These are phyloP conservation scores for Cladochytrium tenue DNA, from an alignment of 371 early-diverging fungal genomes.

Conservation along the genomic window DNA sequence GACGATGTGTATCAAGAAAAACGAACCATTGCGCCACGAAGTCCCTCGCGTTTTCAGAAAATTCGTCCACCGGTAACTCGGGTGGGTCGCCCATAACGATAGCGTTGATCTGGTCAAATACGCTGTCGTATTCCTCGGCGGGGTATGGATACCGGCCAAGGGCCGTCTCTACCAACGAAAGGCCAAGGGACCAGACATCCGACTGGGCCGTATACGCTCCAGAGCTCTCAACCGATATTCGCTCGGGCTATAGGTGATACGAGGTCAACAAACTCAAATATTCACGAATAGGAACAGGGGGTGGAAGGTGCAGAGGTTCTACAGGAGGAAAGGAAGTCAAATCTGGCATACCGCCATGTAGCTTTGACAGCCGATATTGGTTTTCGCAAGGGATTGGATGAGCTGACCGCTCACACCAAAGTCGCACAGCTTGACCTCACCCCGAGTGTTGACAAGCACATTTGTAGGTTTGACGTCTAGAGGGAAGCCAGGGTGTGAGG, in stretches of 20 bases:
- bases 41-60: constrained; percentile 71
- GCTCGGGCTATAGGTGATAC: constrained; percentile 91
- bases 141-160: constrained; percentile 82
- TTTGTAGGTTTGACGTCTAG: constrained; percentile 94
- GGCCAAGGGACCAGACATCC: constrained; percentile 91
- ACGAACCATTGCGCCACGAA: constrained; percentile 75
- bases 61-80: constrained; percentile 62
- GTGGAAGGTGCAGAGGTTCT: too few relatives aligned
- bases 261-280: constrained; percentile 43
- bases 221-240: constrained; percentile 80
- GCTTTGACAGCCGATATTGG: constrained; percentile 90
- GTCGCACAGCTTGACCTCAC: constrained; percentile 93
- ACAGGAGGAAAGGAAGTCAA: too few relatives aligned
- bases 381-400: constrained; percentile 86
- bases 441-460: constrained; percentile 79
- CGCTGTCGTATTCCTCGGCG: constrained; percentile 54
- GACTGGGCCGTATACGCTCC: constrained; percentile 86
- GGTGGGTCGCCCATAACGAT: constrained; percentile 84
- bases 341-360: constrained; percentile 77
- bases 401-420: constrained; percentile 76
- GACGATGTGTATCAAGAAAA: constrained; percentile 6
- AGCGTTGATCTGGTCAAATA: constrained; percentile 86
- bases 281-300: too few relatives aligned
- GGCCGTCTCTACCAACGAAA: constrained; percentile 89
- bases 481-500: neutral